Evolutionary conservation across 139 green algal genomes (phyloP).

Genomic region (Diplosphaera chodatii): DNA sequence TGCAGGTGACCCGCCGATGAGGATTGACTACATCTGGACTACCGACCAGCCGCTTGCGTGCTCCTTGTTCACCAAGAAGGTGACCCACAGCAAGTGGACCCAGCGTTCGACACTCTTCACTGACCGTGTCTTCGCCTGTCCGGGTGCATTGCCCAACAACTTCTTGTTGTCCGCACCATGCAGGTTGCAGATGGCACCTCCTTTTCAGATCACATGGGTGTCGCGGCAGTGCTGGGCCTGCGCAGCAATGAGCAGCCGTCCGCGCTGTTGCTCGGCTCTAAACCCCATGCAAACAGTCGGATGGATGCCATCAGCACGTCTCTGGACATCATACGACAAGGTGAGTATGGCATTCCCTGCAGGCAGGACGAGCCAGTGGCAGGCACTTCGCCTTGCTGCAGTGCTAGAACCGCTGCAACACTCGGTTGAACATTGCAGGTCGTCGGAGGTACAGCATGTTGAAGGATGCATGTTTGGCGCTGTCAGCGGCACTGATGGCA

Average conservation of each 20-base stretch:
- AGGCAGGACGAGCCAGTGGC: too few relatives aligned
- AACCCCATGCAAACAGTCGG: too few relatives aligned
- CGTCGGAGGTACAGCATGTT: neutral
- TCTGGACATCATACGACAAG: neutral
- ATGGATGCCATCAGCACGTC: neutral
- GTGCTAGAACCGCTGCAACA: too few relatives aligned
- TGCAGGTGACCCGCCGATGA: neutral
- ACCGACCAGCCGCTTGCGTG: neutral
- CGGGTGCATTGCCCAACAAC: too few relatives aligned
- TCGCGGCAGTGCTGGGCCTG: neutral
- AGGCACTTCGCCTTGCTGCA: too few relatives aligned
- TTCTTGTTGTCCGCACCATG: too few relatives aligned
- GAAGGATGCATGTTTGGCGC: neutral
- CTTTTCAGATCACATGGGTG: neutral
- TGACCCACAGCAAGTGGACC: too few relatives aligned
- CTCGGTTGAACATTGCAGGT: neutral
- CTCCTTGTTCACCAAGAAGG: neutral
- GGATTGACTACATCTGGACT: neutral
- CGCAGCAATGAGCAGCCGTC: too few relatives aligned
- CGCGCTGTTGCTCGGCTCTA: neutral
- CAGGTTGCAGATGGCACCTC: neutral
- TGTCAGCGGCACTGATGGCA: neutral
- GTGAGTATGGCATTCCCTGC: neutral
- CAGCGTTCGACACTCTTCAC: too few relatives aligned
- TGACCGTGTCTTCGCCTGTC: too few relatives aligned